A percentile compares a stretch with the other conserved stretches of the same genome.
Evolutionary conservation across 352 stramenopile species (phyloP).

Genomic region (Phytopythium sindhum): DNA sequence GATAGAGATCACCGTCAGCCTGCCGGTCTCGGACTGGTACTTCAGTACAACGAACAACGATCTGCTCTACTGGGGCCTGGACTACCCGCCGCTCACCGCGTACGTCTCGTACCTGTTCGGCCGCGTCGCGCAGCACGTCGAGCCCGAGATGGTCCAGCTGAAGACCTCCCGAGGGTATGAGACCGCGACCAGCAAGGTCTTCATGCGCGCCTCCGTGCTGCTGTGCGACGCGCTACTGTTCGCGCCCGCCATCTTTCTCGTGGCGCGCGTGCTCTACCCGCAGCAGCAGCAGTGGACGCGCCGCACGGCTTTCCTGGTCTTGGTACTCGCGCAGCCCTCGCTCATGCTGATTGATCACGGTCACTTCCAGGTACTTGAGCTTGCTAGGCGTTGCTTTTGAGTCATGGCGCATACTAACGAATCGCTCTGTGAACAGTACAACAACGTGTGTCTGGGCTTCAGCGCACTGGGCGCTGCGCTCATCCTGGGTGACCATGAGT

Average conservation of each 20-base stretch:
- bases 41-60: constrained; percentile 89
- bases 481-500: constrained; percentile 74
- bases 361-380: constrained; percentile 92
- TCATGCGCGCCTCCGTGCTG: constrained; percentile 93
- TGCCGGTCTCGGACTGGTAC: constrained; percentile 96
- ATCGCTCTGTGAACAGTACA: constrained; percentile 78
- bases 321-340: constrained; percentile 84
- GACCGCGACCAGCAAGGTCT: constrained; percentile 76
- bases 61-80: constrained; percentile 96
- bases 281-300: constrained; percentile 42
- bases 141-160: constrained; percentile 87
- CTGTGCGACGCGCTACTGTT: constrained; percentile 92
- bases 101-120: constrained; percentile 90
- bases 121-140: constrained; percentile 59
- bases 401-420: not conserved
- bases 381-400: too few species aligned
- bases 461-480: constrained; percentile 64
- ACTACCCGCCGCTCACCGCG: constrained; percentile 96
- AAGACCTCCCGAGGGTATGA: constrained; percentile 81
- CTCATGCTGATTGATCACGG: constrained; percentile 97
- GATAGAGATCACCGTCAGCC: constrained; percentile 97
- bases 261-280: constrained; percentile 47
- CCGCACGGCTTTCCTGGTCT: constrained; percentile 52
- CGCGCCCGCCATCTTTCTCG: constrained; percentile 52
- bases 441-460: constrained; percentile 96